A percentile compares a stretch with the other conserved stretches of the same genome.
Conservation (phyloP, 2,329 filamentous ascomycete genomes). For the Talaromyces amestolkiae region DNA sequence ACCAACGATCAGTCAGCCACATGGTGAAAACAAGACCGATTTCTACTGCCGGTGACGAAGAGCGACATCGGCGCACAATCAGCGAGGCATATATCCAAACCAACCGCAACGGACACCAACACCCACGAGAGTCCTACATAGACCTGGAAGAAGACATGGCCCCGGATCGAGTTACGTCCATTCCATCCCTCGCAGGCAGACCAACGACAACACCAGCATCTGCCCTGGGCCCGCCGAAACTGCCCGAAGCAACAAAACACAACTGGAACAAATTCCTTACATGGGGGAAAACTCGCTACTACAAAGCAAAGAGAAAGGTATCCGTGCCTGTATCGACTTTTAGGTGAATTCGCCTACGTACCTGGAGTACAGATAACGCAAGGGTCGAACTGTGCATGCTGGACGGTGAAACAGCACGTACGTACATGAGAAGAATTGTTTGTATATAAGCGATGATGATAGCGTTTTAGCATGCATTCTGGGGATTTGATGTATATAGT, state of each 20-base stretch:
- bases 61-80: slow-evolving; percentile 12
- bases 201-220: not conserved
- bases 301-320: slow-evolving; percentile 48
- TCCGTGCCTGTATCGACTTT: slow-evolving; percentile 21
- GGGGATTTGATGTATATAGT: slow-evolving; percentile 7
- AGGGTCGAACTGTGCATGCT: not conserved
- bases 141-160: slow-evolving; percentile 7
- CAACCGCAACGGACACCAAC: not conserved
- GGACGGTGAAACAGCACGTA: not conserved
- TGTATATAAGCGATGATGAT: slow-evolving; percentile 15
- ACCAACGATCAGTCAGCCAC: slow-evolving; percentile 37
- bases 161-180: not conserved
- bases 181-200: not conserved
- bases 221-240: not conserved
- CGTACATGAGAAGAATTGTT: not conserved
- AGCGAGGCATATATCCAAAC: not conserved
- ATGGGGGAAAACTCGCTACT: slow-evolving; percentile 56
- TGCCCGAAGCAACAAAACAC: slow-evolving; percentile 22
- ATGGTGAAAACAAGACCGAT: slow-evolving; percentile 21
- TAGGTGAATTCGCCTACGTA: not conserved
- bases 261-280: slow-evolving; percentile 56
- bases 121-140: slow-evolving; percentile 2
- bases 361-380: not conserved
- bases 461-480: slow-evolving; percentile 12
- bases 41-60: slow-evolving; percentile 24